These are phyloP conservation scores for Murraya koenigii DNA, from an alignment of 345 rosid genomes.

Conservation along the genomic window DNA sequence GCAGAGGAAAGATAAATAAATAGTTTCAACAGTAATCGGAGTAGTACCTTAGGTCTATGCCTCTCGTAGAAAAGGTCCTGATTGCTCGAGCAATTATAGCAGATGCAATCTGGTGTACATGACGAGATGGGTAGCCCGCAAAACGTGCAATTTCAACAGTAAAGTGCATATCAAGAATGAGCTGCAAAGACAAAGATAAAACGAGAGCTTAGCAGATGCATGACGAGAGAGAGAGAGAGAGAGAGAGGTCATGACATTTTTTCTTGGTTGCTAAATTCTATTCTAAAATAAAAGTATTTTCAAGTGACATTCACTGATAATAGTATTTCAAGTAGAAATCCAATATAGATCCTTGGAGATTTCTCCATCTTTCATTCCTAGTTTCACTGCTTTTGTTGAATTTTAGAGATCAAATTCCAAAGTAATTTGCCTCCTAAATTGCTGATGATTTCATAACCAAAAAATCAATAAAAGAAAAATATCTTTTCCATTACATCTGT, in stretches of 20 bases:
- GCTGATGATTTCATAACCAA: background rate
- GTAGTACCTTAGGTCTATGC: slow-evolving; percentile 73
- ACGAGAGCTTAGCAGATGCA: background rate
- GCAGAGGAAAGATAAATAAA: background rate
- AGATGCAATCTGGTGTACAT: slow-evolving; percentile 80
- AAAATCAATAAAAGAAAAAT: background rate
- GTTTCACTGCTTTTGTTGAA: background rate
- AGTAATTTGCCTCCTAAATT: background rate
- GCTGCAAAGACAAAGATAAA: slow-evolving; percentile 46
- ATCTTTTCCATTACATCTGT: background rate
- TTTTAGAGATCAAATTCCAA: background rate
- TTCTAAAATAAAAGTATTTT: background rate
- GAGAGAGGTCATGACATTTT: background rate
- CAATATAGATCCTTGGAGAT: background rate
- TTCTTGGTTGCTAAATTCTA: background rate
- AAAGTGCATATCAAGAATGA: slow-evolving; percentile 97
- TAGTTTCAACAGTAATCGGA: background rate
- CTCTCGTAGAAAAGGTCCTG: slow-evolving; percentile 72
- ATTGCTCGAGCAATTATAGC: slow-evolving; percentile 88
- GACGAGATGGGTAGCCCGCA: slow-evolving; percentile 88
- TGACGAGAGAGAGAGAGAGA: background rate
- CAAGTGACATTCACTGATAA: background rate
- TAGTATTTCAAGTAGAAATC: background rate
- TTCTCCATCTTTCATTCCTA: background rate
- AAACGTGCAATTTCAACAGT: slow-evolving; percentile 98